Evolutionary conservation across 257 asterid species (phyloP), one percentile per base, ranked within the genome.

Genomic region (Pogostemon cablin): DNA sequence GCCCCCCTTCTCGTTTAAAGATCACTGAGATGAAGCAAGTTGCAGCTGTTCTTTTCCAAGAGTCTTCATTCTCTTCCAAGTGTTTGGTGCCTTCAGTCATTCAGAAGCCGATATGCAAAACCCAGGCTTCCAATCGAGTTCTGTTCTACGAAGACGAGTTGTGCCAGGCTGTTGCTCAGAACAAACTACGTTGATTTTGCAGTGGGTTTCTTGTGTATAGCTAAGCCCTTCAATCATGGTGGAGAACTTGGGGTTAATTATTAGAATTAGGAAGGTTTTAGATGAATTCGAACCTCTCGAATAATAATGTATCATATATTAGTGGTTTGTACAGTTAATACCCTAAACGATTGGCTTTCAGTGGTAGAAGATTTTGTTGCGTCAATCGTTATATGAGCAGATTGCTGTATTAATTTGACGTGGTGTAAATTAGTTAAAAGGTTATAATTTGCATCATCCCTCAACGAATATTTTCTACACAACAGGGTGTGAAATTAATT

Each of bases 131-230:
- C 44, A 89, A 91, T 75, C 75, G 99, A 80, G 96, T 87, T 17
- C 76, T 93, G 12, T 89, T 91, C 78, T 91, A 88, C 1, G 97
- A 93, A 85, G 99, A 93, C 11, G 99, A 93, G 72, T 74, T 93
- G 57, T 93, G 99, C 83, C 96, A 93, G 78, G 96, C 99, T 3
- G 99, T 91, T 67, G 97, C 97, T 37, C 97, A 91, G 77, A 93
- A 93, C 86, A 93, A 91, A 69, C 96, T 93, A 57, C 92, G 83
- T 67, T 93, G 93, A 91, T 60, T 61, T 34, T 9, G 4, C 15
- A 3, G 65, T 34, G 55, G 73, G 44, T 72, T 57, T 42, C 41
- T 8, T 82, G 80, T 88, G 80, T 76, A 79, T 73, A 81, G 73
- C 59, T 57, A 65, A 38, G 57, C 43, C 12, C 44, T 49, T 61